Percentiles rank a stretch among this genome's conserved stretches.
These are phyloP conservation scores for Blastobotrys illinoisensis DNA, from an alignment of 1,139 yeast species.

Conservation along the genomic window DNA sequence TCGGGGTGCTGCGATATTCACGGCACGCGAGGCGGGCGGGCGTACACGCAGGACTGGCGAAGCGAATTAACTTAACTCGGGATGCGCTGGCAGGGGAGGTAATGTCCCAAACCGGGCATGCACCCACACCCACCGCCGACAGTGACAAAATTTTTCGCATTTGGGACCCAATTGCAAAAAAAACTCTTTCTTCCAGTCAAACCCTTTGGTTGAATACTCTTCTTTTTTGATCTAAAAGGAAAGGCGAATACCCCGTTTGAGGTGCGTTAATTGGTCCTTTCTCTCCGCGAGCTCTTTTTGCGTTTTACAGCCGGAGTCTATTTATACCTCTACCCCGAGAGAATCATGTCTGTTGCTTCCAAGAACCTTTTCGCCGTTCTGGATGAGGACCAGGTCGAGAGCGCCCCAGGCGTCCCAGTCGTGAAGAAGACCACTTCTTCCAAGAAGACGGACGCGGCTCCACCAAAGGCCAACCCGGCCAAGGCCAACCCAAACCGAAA, in stretches of 20 bases:
- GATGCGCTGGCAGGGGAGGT: not conserved
- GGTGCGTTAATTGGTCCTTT: not conserved
- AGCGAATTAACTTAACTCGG: not conserved
- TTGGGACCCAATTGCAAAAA: not conserved
- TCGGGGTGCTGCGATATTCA: not conserved
- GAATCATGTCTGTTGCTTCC: slow-evolving; percentile 1
- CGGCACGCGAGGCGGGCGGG: too few relatives aligned
- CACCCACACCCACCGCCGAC: not conserved
- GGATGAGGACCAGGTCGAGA: slow-evolving; percentile 72
- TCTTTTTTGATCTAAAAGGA: not conserved
- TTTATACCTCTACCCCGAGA: not conserved
- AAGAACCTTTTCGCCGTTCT: slow-evolving; percentile 31
- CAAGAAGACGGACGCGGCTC: slow-evolving; percentile 83
- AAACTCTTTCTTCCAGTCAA: not conserved
- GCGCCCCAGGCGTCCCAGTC: slow-evolving; percentile 29
- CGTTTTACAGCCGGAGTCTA: not conserved
- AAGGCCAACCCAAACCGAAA: slow-evolving; percentile 38
- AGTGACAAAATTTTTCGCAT: not conserved
- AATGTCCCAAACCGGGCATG: not conserved
- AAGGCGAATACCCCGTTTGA: not conserved
- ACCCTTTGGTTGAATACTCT: not conserved
- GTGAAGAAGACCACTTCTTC: slow-evolving; percentile 77
- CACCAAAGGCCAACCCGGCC: slow-evolving; percentile 59
- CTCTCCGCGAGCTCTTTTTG: not conserved
- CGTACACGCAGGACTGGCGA: not conserved